phyloP scores from a whole-genome alignment of 805 yeast species.

The Lipomyces yamadae region DNA sequence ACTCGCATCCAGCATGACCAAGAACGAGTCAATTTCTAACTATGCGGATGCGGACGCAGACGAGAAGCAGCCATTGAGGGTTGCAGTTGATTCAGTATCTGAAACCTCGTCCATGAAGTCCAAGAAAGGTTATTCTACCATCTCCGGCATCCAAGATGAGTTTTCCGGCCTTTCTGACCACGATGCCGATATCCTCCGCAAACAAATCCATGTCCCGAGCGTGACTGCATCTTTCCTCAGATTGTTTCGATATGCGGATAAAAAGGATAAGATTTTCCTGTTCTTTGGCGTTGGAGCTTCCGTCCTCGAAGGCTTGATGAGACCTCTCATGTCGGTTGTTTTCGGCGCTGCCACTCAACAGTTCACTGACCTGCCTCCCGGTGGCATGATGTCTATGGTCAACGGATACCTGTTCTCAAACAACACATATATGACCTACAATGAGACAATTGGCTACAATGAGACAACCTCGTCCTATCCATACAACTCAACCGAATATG shows the following conservation, averaged over 20 bases:
- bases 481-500: constrained; percentile 8
- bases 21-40: neutral
- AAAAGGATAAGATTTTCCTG: constrained; percentile 42
- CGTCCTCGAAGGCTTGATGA: constrained; percentile 48
- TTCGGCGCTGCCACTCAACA: constrained; percentile 49
- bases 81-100: neutral
- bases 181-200: constrained; percentile 45
- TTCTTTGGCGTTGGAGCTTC: constrained; percentile 45
- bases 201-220: constrained; percentile 42
- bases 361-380: constrained; percentile 40
- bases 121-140: constrained; percentile 26
- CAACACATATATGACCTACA: constrained; percentile 18
- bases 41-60: constrained; percentile 4
- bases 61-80: constrained; percentile 17
- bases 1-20: neutral
- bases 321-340: constrained; percentile 49
- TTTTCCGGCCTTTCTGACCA: constrained; percentile 42
- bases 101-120: neutral
- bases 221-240: constrained; percentile 40
- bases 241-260: constrained; percentile 46
- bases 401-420: constrained; percentile 4
- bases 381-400: constrained; percentile 10
- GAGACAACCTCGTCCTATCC: constrained; percentile 12
- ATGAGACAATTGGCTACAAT: constrained; percentile 12
- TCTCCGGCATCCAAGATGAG: constrained; percentile 30